A percentile compares a stretch with the other conserved stretches of the same genome.
These are phyloP conservation scores for Zizania palustris DNA, from an alignment of 202 grass and related monocot species.

Conservation along the genomic window DNA sequence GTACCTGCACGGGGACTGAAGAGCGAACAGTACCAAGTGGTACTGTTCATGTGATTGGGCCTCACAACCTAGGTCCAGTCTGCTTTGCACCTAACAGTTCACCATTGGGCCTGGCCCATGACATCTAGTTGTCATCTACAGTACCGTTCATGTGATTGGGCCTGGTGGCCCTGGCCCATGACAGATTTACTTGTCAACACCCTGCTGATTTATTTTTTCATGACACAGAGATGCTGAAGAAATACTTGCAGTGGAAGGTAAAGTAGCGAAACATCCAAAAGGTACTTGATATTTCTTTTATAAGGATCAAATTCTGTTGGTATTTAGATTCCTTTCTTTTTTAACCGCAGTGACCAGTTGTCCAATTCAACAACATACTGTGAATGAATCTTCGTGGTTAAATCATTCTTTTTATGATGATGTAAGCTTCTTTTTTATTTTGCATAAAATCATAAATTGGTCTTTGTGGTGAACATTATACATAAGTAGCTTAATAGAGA, in stretches of 20 bases:
- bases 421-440: neutral
- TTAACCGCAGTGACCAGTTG: neutral
- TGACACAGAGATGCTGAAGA: constrained; percentile 55
- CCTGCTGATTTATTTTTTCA: constrained; percentile 37
- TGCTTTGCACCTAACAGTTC: too few relatives aligned
- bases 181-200: neutral
- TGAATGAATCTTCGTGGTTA: constrained; percentile 10
- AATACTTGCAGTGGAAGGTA: constrained; percentile 52
- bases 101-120: too few relatives aligned
- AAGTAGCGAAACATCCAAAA: constrained; percentile 44
- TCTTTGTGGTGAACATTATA: neutral
- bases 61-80: too few relatives aligned
- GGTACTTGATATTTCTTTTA: constrained; percentile 38
- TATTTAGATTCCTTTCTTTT: neutral
- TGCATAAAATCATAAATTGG: constrained; percentile 3
- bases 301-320: neutral
- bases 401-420: neutral
- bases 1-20: too few relatives aligned
- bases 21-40: too few relatives aligned
- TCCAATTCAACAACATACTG: neutral
- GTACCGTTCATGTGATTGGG: too few relatives aligned
- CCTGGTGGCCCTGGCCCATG: too few relatives aligned
- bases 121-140: too few relatives aligned
- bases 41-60: too few relatives aligned
- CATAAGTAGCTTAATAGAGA: constrained; percentile 5